These are phyloP conservation scores for Claviceps spartinae DNA, from an alignment of 2,329 filamentous ascomycete species.

Conservation along the genomic window DNA sequence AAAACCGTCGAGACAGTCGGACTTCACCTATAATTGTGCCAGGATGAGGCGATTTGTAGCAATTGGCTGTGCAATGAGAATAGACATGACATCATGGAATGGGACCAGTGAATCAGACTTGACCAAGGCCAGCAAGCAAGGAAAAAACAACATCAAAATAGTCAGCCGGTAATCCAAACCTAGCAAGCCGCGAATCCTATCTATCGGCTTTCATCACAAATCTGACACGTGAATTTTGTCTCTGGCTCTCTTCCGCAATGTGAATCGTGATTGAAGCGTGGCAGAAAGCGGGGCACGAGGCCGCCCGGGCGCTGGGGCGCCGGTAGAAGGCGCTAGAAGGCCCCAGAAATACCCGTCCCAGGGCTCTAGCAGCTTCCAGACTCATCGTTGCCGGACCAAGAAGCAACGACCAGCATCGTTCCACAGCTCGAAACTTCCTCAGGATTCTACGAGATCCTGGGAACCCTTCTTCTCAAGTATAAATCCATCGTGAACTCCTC, in stretches of 20 bases:
- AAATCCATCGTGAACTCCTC: not conserved
- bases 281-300: not conserved
- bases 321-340: not conserved
- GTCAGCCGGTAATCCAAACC: too few relatives aligned
- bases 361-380: slow-evolving; percentile 1
- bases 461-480: not conserved
- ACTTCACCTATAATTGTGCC: too few relatives aligned
- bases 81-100: too few relatives aligned
- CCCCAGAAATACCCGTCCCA: not conserved
- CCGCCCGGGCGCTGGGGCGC: not conserved
- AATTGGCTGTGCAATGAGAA: too few relatives aligned
- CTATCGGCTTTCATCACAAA: too few relatives aligned
- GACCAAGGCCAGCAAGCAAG: too few relatives aligned
- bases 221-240: too few relatives aligned
- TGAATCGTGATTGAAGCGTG: not conserved
- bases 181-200: too few relatives aligned
- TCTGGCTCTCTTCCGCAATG: not conserved
- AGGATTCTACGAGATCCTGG: not conserved
- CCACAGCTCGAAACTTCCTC: not conserved
- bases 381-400: not conserved
- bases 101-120: too few relatives aligned
- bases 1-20: too few relatives aligned
- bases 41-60: too few relatives aligned
- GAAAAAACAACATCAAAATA: too few relatives aligned
- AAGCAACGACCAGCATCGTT: slow-evolving; percentile 1